These are phyloP conservation scores for Neurospora sp. DNA, from an alignment of 2,329 filamentous ascomycete species.

Conservation along the genomic window DNA sequence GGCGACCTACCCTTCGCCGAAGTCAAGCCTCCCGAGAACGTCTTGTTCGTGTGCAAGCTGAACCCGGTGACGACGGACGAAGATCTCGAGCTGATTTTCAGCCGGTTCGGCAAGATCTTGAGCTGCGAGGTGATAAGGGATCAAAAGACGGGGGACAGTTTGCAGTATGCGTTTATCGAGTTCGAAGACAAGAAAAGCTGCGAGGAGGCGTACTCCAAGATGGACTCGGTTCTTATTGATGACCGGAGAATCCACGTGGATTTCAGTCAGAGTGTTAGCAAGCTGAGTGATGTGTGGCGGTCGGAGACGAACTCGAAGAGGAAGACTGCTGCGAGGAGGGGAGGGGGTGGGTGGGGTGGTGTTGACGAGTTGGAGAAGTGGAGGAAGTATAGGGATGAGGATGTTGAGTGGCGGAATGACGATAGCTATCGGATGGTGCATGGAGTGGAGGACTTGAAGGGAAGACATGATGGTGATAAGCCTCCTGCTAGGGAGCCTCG, in stretches of 20 bases:
- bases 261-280: constrained; percentile 90
- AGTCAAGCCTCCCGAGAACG: constrained; percentile 93
- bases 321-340: constrained; percentile 36
- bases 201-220: constrained; percentile 95
- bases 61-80: constrained; percentile 95
- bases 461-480: constrained; percentile 34
- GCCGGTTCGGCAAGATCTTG: constrained; percentile 87
- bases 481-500: neutral
- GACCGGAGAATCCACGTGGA: constrained; percentile 97
- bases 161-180: constrained; percentile 97
- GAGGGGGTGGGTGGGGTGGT: constrained; percentile 77
- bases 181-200: constrained; percentile 89
- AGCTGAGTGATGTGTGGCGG: constrained; percentile 83
- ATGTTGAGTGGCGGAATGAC: constrained; percentile 30
- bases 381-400: constrained; percentile 73
- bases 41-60: constrained; percentile 96
- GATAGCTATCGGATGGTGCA: constrained; percentile 71
- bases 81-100: constrained; percentile 92
- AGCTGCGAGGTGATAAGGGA: constrained; percentile 96
- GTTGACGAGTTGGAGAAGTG: constrained; percentile 82
- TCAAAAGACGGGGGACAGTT: constrained; percentile 82
- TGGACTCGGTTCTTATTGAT: constrained; percentile 95
- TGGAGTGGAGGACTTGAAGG: constrained; percentile 58
- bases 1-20: constrained; percentile 95
- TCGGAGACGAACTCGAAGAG: constrained; percentile 77